Evolutionary conservation across 371 early-diverging fungal genomes (phyloP).

Genomic region (Paramicrosporidium saccamoebae): DNA sequence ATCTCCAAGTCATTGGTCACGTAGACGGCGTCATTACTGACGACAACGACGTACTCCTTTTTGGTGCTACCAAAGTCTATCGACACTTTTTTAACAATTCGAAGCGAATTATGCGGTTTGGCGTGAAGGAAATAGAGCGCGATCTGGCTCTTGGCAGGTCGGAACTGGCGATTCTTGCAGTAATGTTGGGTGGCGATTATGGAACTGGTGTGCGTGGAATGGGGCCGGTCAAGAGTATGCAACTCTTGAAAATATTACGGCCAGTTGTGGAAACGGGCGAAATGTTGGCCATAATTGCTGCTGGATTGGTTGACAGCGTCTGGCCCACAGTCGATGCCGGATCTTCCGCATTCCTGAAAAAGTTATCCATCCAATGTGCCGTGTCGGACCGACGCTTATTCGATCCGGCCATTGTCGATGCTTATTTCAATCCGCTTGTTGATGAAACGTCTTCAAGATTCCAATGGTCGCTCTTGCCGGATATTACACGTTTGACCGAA

Average conservation of each 20-base stretch:
- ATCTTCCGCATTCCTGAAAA: too few relatives aligned
- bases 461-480: too few relatives aligned
- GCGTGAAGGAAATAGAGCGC: slow-evolving; percentile 16
- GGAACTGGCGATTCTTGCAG: slow-evolving; percentile 50
- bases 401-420: too few relatives aligned
- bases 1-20: slow-evolving; percentile 16
- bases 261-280: too few relatives aligned
- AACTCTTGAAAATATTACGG: slow-evolving; percentile 42
- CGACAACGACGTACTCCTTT: slow-evolving; percentile 90
- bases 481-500: too few relatives aligned
- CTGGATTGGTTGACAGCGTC: too few relatives aligned
- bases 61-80: slow-evolving; percentile 63
- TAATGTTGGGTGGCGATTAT: slow-evolving; percentile 89
- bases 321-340: too few relatives aligned
- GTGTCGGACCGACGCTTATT: too few relatives aligned
- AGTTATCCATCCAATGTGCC: too few relatives aligned
- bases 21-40: slow-evolving; percentile 95
- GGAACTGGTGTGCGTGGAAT: slow-evolving; percentile 72
- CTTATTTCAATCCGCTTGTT: too few relatives aligned
- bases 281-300: too few relatives aligned
- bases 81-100: slow-evolving; percentile 79
- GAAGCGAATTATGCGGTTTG: slow-evolving; percentile 52
- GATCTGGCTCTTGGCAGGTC: slow-evolving; percentile 27
- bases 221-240: slow-evolving; percentile 77
- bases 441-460: too few relatives aligned